Evolutionary conservation across 257 asterid species (phyloP).

Genomic region (Thymus quinquecostatus): DNA sequence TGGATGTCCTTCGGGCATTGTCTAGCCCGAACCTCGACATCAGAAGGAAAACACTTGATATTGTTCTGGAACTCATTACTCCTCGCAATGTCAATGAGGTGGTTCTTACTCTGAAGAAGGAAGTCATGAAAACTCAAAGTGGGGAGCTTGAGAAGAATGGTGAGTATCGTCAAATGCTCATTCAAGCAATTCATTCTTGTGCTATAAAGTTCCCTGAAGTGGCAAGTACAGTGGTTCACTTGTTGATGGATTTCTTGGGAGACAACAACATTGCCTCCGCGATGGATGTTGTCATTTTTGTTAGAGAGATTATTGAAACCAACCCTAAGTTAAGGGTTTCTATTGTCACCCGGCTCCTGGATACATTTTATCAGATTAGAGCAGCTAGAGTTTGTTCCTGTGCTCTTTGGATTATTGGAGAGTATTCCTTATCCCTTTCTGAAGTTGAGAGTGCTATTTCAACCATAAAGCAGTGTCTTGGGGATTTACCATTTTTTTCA

Average conservation of each 20-base stretch:
- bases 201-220: constrained; percentile 96
- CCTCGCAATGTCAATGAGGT: constrained; percentile 89
- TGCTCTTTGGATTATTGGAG: constrained; percentile 97
- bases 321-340: constrained; percentile 90
- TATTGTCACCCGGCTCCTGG: constrained; percentile 79
- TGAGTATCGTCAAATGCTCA: constrained; percentile 94
- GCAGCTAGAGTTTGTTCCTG: constrained; percentile 93
- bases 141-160: constrained; percentile 94
- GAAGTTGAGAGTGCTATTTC: constrained; percentile 89
- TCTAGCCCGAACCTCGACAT: constrained; percentile 92
- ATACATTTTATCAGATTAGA: constrained; percentile 90
- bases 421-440: constrained; percentile 81
- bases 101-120: constrained; percentile 89
- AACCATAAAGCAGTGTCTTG: constrained; percentile 93
- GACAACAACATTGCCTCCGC: constrained; percentile 94
- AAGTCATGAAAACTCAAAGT: constrained; percentile 91
- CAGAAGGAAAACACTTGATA: constrained; percentile 87
- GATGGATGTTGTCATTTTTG: constrained; percentile 83
- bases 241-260: constrained; percentile 97
- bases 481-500: constrained; percentile 85
- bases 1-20: constrained; percentile 93
- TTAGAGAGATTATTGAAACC: constrained; percentile 91
- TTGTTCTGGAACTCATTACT: constrained; percentile 85
- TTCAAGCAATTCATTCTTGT: constrained; percentile 95
- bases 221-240: constrained; percentile 93